Percentiles rank a stretch among this genome's conserved stretches.
These are phyloP conservation scores for Lepidium sativum DNA, from an alignment of 345 rosid species.

Conservation along the genomic window DNA sequence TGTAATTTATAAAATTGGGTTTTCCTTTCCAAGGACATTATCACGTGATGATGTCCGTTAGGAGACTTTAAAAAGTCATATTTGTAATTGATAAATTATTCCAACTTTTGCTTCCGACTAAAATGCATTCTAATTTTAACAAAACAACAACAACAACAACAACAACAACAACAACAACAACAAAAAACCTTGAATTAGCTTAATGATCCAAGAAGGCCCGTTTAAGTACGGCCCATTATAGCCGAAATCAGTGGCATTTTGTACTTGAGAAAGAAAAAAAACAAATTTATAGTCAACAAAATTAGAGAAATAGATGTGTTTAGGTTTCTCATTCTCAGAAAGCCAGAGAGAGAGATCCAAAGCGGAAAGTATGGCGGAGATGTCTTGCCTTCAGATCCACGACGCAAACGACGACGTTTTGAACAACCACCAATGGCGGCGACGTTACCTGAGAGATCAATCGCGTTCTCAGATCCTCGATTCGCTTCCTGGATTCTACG, in stretches of 20 bases:
- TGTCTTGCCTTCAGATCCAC: conserved; percentile 38
- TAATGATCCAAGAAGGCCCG: background rate
- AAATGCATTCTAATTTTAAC: background rate
- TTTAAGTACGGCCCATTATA: no score
- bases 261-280: background rate
- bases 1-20: background rate
- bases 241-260: background rate
- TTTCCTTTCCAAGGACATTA: conserved; percentile 21
- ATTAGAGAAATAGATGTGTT: no score
- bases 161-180: no score
- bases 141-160: no score
- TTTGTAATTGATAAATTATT: background rate
- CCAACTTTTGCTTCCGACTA: background rate
- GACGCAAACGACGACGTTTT: conserved; percentile 24
- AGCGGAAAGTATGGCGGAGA: conserved; percentile 30
- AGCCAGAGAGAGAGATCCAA: background rate
- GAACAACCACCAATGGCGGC: conserved; percentile 11
- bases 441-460: conserved; percentile 15
- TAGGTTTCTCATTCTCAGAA: background rate
- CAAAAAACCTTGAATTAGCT: background rate
- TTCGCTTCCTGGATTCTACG: conserved; percentile 29
- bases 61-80: background rate
- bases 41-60: conserved; percentile 18
- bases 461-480: conserved; percentile 22
- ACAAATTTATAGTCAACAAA: no score